These are phyloP conservation scores for Nannochloropsis gaditana DNA, from an alignment of 108 stramenopile species.

Conservation along the genomic window DNA sequence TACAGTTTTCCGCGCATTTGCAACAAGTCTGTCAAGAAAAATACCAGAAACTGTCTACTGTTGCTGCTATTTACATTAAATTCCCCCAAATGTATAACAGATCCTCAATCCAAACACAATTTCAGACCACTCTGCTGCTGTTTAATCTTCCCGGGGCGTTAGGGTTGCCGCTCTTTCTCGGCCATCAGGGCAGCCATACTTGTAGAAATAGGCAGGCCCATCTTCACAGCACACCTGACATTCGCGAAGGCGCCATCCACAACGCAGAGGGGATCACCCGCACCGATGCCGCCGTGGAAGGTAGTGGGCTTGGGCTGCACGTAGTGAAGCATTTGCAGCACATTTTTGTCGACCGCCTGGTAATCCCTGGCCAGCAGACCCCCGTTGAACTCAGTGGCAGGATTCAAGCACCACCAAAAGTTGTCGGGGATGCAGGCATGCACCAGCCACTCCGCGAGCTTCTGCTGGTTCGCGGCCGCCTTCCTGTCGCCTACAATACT, in stretches of 20 bases:
- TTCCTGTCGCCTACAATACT: background rate
- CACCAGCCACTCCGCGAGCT: background rate
- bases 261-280: background rate
- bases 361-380: background rate
- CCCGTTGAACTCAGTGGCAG: background rate
- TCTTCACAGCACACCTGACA: background rate
- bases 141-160: background rate
- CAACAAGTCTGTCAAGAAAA: too few relatives aligned
- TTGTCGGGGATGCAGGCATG: background rate
- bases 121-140: too few relatives aligned
- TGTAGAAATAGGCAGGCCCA: background rate
- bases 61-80: too few relatives aligned
- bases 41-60: too few relatives aligned
- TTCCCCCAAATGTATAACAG: too few relatives aligned
- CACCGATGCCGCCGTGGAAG: background rate
- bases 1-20: too few relatives aligned
- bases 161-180: background rate
- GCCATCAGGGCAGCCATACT: background rate
- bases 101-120: too few relatives aligned
- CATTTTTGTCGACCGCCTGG: background rate
- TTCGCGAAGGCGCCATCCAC: background rate
- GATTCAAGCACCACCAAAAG: conserved; percentile 13
- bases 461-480: conserved; percentile 1
- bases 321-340: background rate
- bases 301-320: background rate